phyloP scores from a whole-genome alignment of 2,329 filamentous ascomycete species.

The Colletotrichum lini region DNA sequence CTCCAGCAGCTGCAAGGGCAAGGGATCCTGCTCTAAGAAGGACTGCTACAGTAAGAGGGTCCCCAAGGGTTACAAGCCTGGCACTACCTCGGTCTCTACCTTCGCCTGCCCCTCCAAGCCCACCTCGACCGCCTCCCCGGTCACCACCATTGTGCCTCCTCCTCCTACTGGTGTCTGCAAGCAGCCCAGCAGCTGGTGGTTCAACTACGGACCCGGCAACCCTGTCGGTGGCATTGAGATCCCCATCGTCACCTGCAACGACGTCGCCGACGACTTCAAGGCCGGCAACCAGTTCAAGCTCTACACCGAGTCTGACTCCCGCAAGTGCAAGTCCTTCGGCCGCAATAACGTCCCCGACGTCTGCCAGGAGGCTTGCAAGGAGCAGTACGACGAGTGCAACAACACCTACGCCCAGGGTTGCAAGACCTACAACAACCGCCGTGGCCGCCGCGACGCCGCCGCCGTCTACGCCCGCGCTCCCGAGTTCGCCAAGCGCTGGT shows the following conservation, averaged over 20 bases:
- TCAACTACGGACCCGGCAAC: constrained; percentile 77
- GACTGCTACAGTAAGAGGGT: constrained; percentile 60
- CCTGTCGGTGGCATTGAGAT: constrained; percentile 67
- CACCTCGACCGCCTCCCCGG: constrained; percentile 46
- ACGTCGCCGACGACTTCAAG: constrained; percentile 59
- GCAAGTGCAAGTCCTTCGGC: constrained; percentile 61
- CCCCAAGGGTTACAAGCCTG: constrained; percentile 53
- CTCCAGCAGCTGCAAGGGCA: constrained; percentile 51
- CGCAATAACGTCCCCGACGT: constrained; percentile 55
- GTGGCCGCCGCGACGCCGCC: constrained; percentile 25
- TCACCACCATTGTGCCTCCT: constrained; percentile 57
- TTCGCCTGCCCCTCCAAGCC: constrained; percentile 44
- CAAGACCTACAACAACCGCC: constrained; percentile 48
- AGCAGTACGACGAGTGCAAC: constrained; percentile 65
- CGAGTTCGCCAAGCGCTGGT: constrained; percentile 42
- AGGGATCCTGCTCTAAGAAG: constrained; percentile 57
- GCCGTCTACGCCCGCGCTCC: constrained; percentile 36
- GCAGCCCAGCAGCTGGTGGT: constrained; percentile 68
- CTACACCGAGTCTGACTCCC: constrained; percentile 61
- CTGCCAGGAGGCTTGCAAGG: constrained; percentile 67
- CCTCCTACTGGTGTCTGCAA: constrained; percentile 67
- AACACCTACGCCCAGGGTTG: constrained; percentile 66
- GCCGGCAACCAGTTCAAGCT: constrained; percentile 64
- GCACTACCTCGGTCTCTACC: constrained; percentile 49
- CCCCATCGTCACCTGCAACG: constrained; percentile 69